Evolutionary conservation across 2,329 filamentous ascomycete species (phyloP).

Genomic region (Aspergillus sp.): DNA sequence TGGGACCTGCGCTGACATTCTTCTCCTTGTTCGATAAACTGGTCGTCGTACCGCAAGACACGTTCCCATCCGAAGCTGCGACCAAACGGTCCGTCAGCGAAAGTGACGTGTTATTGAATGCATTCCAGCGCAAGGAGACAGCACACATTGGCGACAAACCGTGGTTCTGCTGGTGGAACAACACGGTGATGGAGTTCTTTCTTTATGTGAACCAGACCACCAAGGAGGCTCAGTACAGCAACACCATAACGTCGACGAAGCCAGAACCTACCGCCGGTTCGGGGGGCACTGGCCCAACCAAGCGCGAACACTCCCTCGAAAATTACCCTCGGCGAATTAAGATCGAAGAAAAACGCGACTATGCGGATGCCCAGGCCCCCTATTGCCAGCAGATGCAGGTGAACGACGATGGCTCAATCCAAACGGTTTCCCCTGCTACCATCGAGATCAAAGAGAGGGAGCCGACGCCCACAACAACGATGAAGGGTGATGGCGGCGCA

Average conservation of each 20-base stretch:
- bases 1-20: conserved; percentile 66
- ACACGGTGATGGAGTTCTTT: conserved; percentile 65
- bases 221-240: conserved; percentile 20
- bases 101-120: conserved; percentile 23
- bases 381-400: conserved; percentile 68
- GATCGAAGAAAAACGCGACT: conserved; percentile 62
- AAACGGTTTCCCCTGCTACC: conserved; percentile 24
- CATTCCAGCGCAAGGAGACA: conserved; percentile 39
- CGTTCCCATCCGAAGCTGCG: conserved; percentile 28
- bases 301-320: conserved; percentile 17
- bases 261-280: background rate
- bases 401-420: conserved; percentile 49
- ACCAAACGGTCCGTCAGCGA: conserved; percentile 29
- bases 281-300: conserved; percentile 7
- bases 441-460: conserved; percentile 35
- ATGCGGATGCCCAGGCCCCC: conserved; percentile 43
- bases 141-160: conserved; percentile 58
- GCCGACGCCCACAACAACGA: conserved; percentile 36
- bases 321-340: conserved; percentile 60
- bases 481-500: conserved; percentile 21
- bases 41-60: conserved; percentile 51
- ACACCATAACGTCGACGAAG: conserved; percentile 16
- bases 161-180: conserved; percentile 71
- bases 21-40: conserved; percentile 63
- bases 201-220: conserved; percentile 60